Conservation (phyloP, 805 yeast species). For the Starmera quercuum region DNA sequence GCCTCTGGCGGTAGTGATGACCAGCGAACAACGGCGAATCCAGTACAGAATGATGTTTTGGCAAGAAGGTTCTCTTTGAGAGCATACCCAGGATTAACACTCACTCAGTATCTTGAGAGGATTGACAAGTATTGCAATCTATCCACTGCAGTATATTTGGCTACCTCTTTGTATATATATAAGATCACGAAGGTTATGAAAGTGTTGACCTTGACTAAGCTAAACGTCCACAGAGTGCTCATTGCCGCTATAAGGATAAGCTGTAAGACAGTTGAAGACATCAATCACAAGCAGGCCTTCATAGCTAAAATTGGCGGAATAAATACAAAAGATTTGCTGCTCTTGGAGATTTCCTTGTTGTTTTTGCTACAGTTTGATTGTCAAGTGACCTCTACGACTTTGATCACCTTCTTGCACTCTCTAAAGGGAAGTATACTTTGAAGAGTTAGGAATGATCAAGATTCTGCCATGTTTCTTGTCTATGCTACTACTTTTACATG, state of each 20-base stretch:
- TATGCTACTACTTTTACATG: no score
- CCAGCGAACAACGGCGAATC: neutral
- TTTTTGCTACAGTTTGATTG: constrained; percentile 43
- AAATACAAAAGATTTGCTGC: constrained; percentile 32
- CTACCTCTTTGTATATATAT: constrained; percentile 19
- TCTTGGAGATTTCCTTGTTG: constrained; percentile 43
- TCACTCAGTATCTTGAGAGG: constrained; percentile 19
- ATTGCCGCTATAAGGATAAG: constrained; percentile 39
- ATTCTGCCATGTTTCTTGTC: no score
- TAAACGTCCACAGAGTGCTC: constrained; percentile 36
- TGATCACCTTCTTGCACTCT: constrained; percentile 7
- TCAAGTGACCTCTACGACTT: constrained; percentile 28
- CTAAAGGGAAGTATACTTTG: constrained; percentile 1
- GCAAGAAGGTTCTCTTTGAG: constrained; percentile 17
- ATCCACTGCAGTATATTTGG: constrained; percentile 21
- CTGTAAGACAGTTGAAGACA: constrained; percentile 39
- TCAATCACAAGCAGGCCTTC: constrained; percentile 33
- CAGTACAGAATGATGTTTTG: constrained; percentile 12
- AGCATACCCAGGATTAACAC: constrained; percentile 14
- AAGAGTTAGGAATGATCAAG: neutral
- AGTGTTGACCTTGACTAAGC: constrained; percentile 22
- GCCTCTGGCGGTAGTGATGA: no score
- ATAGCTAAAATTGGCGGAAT: constrained; percentile 42
- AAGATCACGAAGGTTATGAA: constrained; percentile 10
- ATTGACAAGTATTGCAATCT: constrained; percentile 20